Conservation (phyloP, 2,329 filamentous ascomycete genomes). For the Rutstroemia sydowiana region DNA sequence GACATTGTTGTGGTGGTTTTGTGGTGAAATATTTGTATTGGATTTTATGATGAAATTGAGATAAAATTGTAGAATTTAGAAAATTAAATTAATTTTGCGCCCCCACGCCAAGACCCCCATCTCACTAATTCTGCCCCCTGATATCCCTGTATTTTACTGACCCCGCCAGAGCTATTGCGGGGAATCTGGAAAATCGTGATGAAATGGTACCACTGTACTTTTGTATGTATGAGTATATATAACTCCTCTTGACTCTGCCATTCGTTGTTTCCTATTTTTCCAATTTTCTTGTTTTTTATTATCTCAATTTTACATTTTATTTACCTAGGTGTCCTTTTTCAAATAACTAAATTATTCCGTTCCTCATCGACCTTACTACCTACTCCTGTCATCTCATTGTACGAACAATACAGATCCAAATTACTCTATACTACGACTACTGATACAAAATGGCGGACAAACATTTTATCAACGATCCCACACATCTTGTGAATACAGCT, state of each 20-base stretch:
- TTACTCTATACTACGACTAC: slow-evolving; percentile 5
- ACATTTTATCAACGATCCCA: slow-evolving; percentile 85
- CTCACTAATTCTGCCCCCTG: background rate
- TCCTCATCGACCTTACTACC: too few species aligned
- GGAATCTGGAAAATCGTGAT: too few species aligned
- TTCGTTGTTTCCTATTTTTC: background rate
- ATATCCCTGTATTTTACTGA: background rate
- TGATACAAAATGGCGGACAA: slow-evolving; percentile 47
- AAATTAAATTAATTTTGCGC: background rate
- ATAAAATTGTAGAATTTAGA: background rate
- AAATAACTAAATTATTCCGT: background rate
- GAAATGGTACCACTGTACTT: too few species aligned
- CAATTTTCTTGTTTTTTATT: background rate
- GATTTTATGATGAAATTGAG: background rate
- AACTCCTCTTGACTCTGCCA: background rate
- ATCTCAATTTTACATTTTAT: too few species aligned
- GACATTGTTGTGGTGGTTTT: slow-evolving; percentile 16
- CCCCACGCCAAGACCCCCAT: background rate
- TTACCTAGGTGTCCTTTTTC: too few species aligned
- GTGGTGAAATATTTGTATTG: background rate
- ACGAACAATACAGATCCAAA: background rate
- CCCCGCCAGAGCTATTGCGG: background rate
- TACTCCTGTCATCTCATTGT: too few species aligned
- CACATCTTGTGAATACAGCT: slow-evolving; percentile 68
- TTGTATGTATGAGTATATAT: background rate